phyloP scores from a whole-genome alignment of 768 basidiomycete species.

The Imleria badia region DNA sequence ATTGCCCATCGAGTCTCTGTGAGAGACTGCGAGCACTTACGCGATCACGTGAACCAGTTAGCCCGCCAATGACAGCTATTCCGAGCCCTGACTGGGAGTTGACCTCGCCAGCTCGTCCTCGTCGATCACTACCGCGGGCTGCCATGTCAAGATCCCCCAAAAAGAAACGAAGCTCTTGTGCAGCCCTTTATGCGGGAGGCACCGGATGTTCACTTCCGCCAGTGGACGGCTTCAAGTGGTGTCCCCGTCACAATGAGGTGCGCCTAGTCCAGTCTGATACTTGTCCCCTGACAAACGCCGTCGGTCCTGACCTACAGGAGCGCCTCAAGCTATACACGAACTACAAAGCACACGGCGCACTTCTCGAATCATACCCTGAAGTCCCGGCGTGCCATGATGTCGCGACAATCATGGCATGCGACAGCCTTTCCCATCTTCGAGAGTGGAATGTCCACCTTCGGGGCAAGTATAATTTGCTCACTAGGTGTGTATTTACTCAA shows the following conservation, averaged over 20 bases:
- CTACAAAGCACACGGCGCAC: slow-evolving; percentile 35
- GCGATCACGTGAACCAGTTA: slow-evolving; percentile 1
- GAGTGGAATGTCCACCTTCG: slow-evolving; percentile 34
- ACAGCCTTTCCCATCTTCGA: slow-evolving; percentile 30
- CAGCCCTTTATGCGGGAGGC: slow-evolving; percentile 16
- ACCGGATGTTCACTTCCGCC: slow-evolving; percentile 13
- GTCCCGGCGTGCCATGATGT: slow-evolving; percentile 26
- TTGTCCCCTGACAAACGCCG: neutral
- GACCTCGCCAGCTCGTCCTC: neutral
- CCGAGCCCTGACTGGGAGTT: neutral
- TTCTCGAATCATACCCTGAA: slow-evolving; percentile 31
- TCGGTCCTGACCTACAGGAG: slow-evolving; percentile 18
- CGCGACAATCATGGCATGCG: slow-evolving; percentile 28
- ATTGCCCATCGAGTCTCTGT: too few relatives aligned
- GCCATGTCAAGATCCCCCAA: slow-evolving; percentile 8
- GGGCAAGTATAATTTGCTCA: slow-evolving; percentile 34
- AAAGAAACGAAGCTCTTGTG: slow-evolving; percentile 16
- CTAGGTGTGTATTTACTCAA: slow-evolving; percentile 20
- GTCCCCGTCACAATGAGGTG: slow-evolving; percentile 33
- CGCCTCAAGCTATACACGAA: slow-evolving; percentile 38
- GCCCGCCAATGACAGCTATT: neutral
- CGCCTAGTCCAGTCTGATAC: neutral
- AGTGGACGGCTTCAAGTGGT: slow-evolving; percentile 21
- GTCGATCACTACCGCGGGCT: neutral
- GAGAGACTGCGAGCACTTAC: too few relatives aligned